Base-by-base conservation (phyloP, 164 flowering plant genomes). In the Cinnamomum chago region DNA sequence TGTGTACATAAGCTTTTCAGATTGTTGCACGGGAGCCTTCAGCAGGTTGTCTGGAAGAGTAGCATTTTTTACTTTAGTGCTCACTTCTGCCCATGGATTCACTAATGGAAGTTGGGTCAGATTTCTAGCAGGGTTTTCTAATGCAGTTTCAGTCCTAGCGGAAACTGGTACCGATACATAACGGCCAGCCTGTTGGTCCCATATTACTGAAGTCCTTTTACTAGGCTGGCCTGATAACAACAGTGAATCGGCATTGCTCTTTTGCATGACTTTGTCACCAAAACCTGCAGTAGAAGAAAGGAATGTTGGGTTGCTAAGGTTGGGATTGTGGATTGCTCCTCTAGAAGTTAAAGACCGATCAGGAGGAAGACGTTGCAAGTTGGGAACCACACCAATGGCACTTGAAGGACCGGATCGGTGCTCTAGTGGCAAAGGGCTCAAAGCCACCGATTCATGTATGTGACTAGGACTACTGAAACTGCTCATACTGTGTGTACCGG, bases 181-280 rank as follows among this genome's bases (percentile, higher is more conserved):
- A 76, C 98, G 84, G 1, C 98, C 99, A 13, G 97, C 97, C 82
- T 92, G 97, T 80, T 90, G 99, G 77, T 95, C 98, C 99, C 99
- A 95, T 20, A 92, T 86, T 17, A 95, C 98, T 22, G 97, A 93
- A 17, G 97, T 82, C 80, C 90, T 85, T 80, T 85, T 89, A n/a
- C 82, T 20, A 67, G 28, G 35, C 7, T 92, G 83, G 33, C 88
- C 88, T 3, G 87, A 72, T 50, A 84, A 73, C 62, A 85, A 70
- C 28, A 87, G 76, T 13, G 88, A 87, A 80, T 90, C 91, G 0
- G 87, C 47, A 50, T 67, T 78, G 75, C 77, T 82, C 80, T 75
- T 88, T 67, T 80, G 84, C 81, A 75, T 60, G 65, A 84, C 78
- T 70, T 70, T 87, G 18, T 91, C 96, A 79, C 88, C 92, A 65